Evolutionary conservation across 805 yeast genomes (phyloP).

Genomic region (Candida tallmaniae): DNA sequence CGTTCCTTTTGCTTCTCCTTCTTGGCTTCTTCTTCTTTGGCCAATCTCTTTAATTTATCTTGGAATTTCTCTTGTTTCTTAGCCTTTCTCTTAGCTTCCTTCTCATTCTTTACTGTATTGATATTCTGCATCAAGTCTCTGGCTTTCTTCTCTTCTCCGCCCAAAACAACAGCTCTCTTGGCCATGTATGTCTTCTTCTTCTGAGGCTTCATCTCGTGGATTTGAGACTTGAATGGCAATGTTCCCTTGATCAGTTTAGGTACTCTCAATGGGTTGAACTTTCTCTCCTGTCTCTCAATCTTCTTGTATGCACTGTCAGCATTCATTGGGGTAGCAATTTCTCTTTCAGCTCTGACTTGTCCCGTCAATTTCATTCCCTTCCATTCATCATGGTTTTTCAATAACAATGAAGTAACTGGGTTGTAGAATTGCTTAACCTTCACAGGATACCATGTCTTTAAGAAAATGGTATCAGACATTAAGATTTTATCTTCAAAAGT

Average conservation of each 20-base stretch:
- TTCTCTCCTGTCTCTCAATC: slow-evolving; percentile 79
- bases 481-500: slow-evolving; percentile 93
- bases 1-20: slow-evolving; percentile 75
- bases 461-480: slow-evolving; percentile 82
- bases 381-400: slow-evolving; percentile 82
- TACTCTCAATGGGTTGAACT: slow-evolving; percentile 82
- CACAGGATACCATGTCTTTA: slow-evolving; percentile 97
- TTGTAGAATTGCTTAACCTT: slow-evolving; percentile 86
- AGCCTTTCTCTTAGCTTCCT: slow-evolving; percentile 68
- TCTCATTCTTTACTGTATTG: slow-evolving; percentile 77
- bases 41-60: slow-evolving; percentile 68
- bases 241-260: slow-evolving; percentile 73
- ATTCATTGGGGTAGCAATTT: slow-evolving; percentile 56
- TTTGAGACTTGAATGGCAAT: slow-evolving; percentile 90
- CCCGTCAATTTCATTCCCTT: slow-evolving; percentile 96
- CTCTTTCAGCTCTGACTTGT: slow-evolving; percentile 75
- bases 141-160: slow-evolving; percentile 91
- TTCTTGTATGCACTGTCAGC: slow-evolving; percentile 54
- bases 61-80: slow-evolving; percentile 74
- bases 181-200: slow-evolving; percentile 72
- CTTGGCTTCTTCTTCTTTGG: slow-evolving; percentile 67
- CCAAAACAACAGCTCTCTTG: slow-evolving; percentile 90
- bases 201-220: slow-evolving; percentile 84
- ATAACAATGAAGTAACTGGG: slow-evolving; percentile 87
- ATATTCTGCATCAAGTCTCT: slow-evolving; percentile 84